Conservation (phyloP, 768 basidiomycete species). For the Sarcodon sp. region DNA sequence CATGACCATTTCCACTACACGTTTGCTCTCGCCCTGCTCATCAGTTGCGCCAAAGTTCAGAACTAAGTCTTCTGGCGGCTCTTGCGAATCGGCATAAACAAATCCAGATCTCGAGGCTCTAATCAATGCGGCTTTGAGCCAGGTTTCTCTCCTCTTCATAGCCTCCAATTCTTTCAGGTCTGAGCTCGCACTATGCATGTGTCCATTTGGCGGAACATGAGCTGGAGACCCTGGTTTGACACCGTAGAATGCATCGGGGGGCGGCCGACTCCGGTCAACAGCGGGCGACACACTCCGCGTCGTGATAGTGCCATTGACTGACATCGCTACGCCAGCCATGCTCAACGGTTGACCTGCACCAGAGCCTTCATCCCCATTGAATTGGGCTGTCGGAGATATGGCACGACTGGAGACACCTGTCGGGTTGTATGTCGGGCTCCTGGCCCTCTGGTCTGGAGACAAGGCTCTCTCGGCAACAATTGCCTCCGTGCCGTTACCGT, state of each 20-base stretch:
- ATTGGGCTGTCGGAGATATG: conserved; percentile 38
- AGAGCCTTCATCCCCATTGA: conserved; percentile 1
- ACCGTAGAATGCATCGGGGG: conserved; percentile 49
- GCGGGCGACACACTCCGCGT: conserved; percentile 47
- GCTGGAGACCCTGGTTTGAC: conserved; percentile 42
- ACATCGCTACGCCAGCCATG: conserved; percentile 42
- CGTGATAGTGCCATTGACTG: conserved; percentile 25
- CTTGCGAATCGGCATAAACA: conserved; percentile 40
- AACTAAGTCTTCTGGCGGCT: conserved; percentile 12
- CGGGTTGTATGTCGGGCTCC: conserved; percentile 39
- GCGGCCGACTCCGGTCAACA: conserved; percentile 40
- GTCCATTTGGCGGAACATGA: conserved; percentile 24
- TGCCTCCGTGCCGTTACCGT: conserved; percentile 31
- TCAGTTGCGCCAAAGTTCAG: conserved; percentile 21
- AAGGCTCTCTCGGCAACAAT: conserved; percentile 29
- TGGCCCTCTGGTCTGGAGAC: conserved; percentile 51
- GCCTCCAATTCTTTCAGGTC: conserved; percentile 71
- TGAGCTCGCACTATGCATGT: neutral
- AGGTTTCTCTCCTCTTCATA: conserved; percentile 63
- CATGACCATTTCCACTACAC: conserved; percentile 58
- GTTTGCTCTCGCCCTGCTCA: conserved; percentile 32
- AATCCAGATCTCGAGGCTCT: conserved; percentile 75
- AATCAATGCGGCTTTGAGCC: conserved; percentile 74
- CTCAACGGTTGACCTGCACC: conserved; percentile 27
- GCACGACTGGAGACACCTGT: conserved; percentile 30